Base-by-base conservation (phyloP, 352 stramenopile genomes). In the Aphanomyces astaci region DNA sequence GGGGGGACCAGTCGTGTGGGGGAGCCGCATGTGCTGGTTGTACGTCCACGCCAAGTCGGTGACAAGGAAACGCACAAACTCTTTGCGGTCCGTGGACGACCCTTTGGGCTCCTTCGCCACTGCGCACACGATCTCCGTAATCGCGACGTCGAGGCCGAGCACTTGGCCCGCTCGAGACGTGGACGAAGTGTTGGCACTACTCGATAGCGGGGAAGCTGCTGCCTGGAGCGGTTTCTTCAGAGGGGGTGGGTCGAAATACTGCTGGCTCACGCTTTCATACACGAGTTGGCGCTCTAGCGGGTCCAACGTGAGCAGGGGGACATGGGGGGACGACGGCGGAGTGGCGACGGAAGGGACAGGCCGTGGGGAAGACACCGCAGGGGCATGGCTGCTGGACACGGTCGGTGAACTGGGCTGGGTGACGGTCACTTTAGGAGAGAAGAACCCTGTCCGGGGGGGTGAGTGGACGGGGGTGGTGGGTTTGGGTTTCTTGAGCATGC, bases 51-150 rank as follows among this genome's bases (percentile, higher is more conserved):
- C 67, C 27, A 91, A 87, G 56, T 85, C 72, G 36, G 82, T 75
- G 10, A 93, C 62, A 49, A 90, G 80, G 33, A 93, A 91, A 2
- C 78, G 71, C 17, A 93, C 63, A 70, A 92, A 86, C 24, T 90
- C 76, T 73, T 80, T 76, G 15, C 48, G 43, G n/a, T 27, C 24
- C 5, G 22, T 17, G 13, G 25, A 24, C 9, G 10, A 17, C 25
- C 9, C 25, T 31, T 66, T 56, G 3, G 5, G 39, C 30, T 66
- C 60, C 19, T 66, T 66, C 4, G 45, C 60, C 9, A 66, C 60
- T 17, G 60, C 25, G 13, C 51, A 25, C 36, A 55, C 15, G 39
- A 66, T 31, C 11, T 45, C 22, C 7, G 27, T 31, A n/a, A 66
- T 57, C 15, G 3, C 19, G 5, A 66, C n/a, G 17, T 66, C 60